Evolutionary conservation across 345 rosid genomes (phyloP), one percentile per base, ranked within the genome.

Genomic region (Boechera retrofracta): DNA sequence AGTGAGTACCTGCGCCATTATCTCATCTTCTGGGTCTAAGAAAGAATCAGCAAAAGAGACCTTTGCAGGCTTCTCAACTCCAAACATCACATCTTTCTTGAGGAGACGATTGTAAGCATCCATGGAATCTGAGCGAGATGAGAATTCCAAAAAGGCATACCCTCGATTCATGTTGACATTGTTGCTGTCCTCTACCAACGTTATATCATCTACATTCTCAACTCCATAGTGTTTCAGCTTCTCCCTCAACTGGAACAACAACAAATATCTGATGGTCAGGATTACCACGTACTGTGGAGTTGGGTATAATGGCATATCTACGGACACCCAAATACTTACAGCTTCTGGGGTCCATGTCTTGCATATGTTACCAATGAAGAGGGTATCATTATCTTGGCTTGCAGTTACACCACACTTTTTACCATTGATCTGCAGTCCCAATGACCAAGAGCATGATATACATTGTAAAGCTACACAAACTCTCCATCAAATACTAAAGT

Each of bases 61-160:
- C 91, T 93, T 95, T 26, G 97, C 97, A 80, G 96, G 93, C 81
- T 93, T 88, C 83, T 95, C 99, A 83, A 89, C 89, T 79, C 99
- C 99, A 79, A 95, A 92, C 42, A 89, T 70, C 76, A 92, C 87
- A 82, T 95, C 99, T 79, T 97, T 92, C 77, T 87, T 84, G 77
- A 86, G 91, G 81, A 95, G 98, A 63, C 91, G 89, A 83, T 87
- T 95, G 89, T 91, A 87, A 79, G 92, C 96, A 80, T 91, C 97
- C 97, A 86, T 88, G 16, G 98, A 94, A 67, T 95, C 98, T 51
- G 94, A 86, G 72, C 92, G 99, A 79, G 94, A 89, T 64, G 94
- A 83, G 79, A 95, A 92, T 71, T 95, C 98, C 87, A 95, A 69
- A 82, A 95, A 95, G 10, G 98, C 99, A 87, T 89, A 95, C n/a